Evolutionary conservation across 768 basidiomycete species (phyloP).

Genomic region (Cubamyces lactineus): DNA sequence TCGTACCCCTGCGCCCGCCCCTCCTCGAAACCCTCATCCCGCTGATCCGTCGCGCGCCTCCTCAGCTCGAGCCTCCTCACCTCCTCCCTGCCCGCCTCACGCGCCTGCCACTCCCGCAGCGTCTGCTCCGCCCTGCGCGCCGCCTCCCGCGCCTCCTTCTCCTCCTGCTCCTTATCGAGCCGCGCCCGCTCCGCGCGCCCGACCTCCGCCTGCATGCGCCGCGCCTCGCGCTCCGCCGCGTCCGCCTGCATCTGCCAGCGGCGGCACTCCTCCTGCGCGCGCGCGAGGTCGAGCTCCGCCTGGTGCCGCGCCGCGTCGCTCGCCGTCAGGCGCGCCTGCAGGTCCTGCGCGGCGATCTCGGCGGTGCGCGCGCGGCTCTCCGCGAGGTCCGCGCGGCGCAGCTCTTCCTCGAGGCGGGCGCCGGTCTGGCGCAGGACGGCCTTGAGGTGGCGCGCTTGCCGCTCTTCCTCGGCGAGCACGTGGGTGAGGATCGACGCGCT

Average conservation of each 20-base stretch:
- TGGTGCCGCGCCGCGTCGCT: conserved; percentile 48
- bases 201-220: conserved; percentile 42
- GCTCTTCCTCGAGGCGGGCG: conserved; percentile 60
- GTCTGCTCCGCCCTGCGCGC: conserved; percentile 47
- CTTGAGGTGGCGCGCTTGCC: conserved; percentile 58
- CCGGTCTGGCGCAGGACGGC: conserved; percentile 52
- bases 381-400: conserved; percentile 54
- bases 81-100: conserved; percentile 48
- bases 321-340: conserved; percentile 39
- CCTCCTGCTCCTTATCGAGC: conserved; percentile 48
- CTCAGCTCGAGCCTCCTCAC: conserved; percentile 44
- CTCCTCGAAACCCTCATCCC: conserved; percentile 39
- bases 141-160: conserved; percentile 46
- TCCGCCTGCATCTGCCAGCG: conserved; percentile 52
- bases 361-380: conserved; percentile 54
- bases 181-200: conserved; percentile 44
- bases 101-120: conserved; percentile 48
- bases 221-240: conserved; percentile 43
- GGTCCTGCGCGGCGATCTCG: conserved; percentile 50
- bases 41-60: conserved; percentile 46
- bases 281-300: conserved; percentile 43
- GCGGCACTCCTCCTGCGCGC: conserved; percentile 48
- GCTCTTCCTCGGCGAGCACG: conserved; percentile 57
- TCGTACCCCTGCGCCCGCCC: conserved; percentile 50
- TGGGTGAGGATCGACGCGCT: conserved; percentile 37